These are phyloP conservation scores for Thraustochytrium striatum DNA, from an alignment of 352 stramenopile genomes.

Conservation along the genomic window DNA sequence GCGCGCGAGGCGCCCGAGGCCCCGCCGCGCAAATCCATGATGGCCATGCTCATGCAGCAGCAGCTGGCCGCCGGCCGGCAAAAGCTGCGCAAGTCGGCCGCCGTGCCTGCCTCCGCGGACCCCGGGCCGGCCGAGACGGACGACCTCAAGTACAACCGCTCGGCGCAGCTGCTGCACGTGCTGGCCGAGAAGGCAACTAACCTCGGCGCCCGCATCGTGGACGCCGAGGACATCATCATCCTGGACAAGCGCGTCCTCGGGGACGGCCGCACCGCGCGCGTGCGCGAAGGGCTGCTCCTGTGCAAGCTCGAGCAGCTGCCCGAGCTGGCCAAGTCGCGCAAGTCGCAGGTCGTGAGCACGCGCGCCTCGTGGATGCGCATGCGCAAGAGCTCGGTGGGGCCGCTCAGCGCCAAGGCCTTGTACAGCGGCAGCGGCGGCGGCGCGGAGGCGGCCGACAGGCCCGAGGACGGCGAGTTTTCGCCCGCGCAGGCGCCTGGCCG, in stretches of 20 bases:
- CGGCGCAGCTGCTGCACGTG: not conserved
- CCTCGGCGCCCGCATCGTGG: not conserved
- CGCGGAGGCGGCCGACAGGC: not conserved
- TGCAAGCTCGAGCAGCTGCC: slow-evolving; percentile 15
- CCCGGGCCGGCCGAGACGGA: not conserved
- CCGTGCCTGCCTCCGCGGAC: not conserved
- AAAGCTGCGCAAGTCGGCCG: not conserved
- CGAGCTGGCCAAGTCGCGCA: not conserved
- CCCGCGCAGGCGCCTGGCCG: not conserved
- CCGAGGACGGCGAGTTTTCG: not conserved
- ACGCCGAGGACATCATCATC: slow-evolving; percentile 28
- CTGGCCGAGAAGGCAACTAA: not conserved
- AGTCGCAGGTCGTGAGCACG: slow-evolving; percentile 2
- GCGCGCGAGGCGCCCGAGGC: not conserved
- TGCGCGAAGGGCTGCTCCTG: slow-evolving; percentile 12
- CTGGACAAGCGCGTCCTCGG: slow-evolving; percentile 1
- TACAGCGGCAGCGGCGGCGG: not conserved
- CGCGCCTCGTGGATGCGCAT: slow-evolving; percentile 10
- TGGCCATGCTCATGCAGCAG: not conserved
- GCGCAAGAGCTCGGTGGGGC: not conserved
- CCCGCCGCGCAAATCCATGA: not conserved
- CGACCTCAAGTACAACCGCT: not conserved
- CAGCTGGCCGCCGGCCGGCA: not conserved
- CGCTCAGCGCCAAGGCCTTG: not conserved
- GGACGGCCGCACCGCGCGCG: not conserved